phyloP scores from a whole-genome alignment of 805 yeast species.

The Suhomyces pyralidae region DNA sequence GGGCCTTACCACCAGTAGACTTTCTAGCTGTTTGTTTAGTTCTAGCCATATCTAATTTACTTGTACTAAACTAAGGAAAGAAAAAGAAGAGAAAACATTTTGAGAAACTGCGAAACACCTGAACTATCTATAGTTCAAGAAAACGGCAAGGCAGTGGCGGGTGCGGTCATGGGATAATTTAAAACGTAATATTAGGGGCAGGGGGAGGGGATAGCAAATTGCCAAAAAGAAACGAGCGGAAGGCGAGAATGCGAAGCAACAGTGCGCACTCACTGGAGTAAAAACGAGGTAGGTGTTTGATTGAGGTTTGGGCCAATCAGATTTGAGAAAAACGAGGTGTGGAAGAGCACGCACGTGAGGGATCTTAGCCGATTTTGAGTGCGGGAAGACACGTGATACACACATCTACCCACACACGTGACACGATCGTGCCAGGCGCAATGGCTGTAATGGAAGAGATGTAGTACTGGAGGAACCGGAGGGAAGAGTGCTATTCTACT shows the following conservation, averaged over 20 bases:
- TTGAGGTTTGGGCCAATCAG: conserved; percentile 5
- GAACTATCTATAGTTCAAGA: neutral
- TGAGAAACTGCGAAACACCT: neutral
- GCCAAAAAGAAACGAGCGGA: conserved; percentile 1
- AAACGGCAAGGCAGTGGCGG: neutral
- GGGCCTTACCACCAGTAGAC: conserved; percentile 49
- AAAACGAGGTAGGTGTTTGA: neutral
- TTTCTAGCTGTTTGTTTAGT: conserved; percentile 48
- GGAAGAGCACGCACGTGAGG: neutral
- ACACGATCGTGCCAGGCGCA: neutral
- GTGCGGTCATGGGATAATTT: neutral
- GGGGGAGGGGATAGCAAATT: neutral
- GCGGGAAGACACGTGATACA: neutral
- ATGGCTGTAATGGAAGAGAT: neutral
- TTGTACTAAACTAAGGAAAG: neutral
- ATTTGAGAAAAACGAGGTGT: neutral
- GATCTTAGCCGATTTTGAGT: neutral
- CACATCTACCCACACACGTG: neutral
- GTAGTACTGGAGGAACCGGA: no score
- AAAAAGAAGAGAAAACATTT: neutral
- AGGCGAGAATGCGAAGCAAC: neutral
- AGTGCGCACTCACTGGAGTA: neutral
- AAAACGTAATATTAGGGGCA: conserved; percentile 5
- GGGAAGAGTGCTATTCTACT: no score
- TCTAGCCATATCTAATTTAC: conserved; percentile 36